phyloP scores from a whole-genome alignment of 2,329 filamentous ascomycete genomes.

The Fusarium abutilonis region DNA sequence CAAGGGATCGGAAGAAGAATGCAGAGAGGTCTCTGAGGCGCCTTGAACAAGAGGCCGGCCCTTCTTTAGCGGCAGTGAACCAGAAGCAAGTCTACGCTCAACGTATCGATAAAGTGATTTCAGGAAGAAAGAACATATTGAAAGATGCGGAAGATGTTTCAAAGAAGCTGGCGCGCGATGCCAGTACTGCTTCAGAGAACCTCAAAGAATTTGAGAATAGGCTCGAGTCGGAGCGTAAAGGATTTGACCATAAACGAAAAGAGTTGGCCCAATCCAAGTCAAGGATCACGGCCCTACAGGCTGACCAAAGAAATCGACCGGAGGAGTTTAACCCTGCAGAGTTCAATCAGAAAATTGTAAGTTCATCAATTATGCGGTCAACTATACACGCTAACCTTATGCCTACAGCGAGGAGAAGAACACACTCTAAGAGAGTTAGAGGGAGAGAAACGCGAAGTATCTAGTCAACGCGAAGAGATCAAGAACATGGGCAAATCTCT shows the following conservation, averaged over 20 bases:
- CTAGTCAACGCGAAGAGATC: slow-evolving; percentile 55
- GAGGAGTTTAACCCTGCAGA: slow-evolving; percentile 73
- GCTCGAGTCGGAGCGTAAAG: slow-evolving; percentile 62
- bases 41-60: slow-evolving; percentile 69
- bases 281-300: slow-evolving; percentile 71
- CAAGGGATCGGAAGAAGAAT: slow-evolving; percentile 64
- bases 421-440: slow-evolving; percentile 64
- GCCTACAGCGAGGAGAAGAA: slow-evolving; percentile 67
- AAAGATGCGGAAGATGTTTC: slow-evolving; percentile 63
- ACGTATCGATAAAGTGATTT: slow-evolving; percentile 65
- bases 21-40: slow-evolving; percentile 66
- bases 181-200: slow-evolving; percentile 50
- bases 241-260: slow-evolving; percentile 60
- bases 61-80: slow-evolving; percentile 74
- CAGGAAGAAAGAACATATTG: slow-evolving; percentile 64
- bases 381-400: slow-evolving; percentile 40
- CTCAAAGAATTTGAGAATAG: slow-evolving; percentile 57
- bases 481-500: slow-evolving; percentile 55
- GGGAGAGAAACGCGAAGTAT: slow-evolving; percentile 52
- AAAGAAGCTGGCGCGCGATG: slow-evolving; percentile 55
- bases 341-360: slow-evolving; percentile 78
- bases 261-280: slow-evolving; percentile 62
- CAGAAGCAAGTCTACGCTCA: slow-evolving; percentile 74
- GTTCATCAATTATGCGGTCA: slow-evolving; percentile 44
- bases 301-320: slow-evolving; percentile 68